phyloP scores from a whole-genome alignment of 1,139 yeast genomes.

The Torulaspora pretoriensis region DNA sequence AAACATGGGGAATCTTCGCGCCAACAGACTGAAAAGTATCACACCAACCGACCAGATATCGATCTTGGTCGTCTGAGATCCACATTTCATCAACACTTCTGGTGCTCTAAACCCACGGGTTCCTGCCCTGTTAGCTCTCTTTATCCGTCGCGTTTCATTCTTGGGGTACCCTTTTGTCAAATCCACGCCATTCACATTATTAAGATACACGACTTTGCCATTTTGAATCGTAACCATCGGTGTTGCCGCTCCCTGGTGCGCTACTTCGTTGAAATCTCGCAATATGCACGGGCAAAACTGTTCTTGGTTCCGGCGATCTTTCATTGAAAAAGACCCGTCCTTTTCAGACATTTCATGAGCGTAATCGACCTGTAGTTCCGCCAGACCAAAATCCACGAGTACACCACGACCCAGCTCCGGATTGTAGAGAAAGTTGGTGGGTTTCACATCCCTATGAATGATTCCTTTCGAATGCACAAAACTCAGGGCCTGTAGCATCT shows the following conservation, averaged over 20 bases:
- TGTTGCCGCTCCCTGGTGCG: constrained; percentile 11
- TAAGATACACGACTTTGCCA: constrained; percentile 31
- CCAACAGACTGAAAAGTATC: constrained; percentile 65
- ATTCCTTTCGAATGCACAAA: constrained; percentile 74
- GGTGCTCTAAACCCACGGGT: constrained; percentile 97
- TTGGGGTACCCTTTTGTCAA: constrained; percentile 67
- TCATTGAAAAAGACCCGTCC: constrained; percentile 18
- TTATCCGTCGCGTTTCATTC: constrained; percentile 77
- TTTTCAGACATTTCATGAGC: constrained; percentile 16
- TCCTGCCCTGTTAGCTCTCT: constrained; percentile 96
- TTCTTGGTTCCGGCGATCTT: constrained; percentile 36
- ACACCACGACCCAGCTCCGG: constrained; percentile 75
- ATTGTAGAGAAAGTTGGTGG: constrained; percentile 81
- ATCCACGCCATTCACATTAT: constrained; percentile 32
- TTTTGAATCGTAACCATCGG: constrained; percentile 33
- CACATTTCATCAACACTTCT: constrained; percentile 83
- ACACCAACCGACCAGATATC: constrained; percentile 96
- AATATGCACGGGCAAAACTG: constrained; percentile 34
- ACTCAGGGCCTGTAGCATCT: constrained; percentile 67
- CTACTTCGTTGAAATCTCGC: constrained; percentile 15
- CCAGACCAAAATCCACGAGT: constrained; percentile 87
- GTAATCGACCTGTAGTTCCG: constrained; percentile 47
- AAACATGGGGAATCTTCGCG: constrained; percentile 79
- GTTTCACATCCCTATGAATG: constrained; percentile 86
- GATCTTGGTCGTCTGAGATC: constrained; percentile 73